These are phyloP conservation scores for Entomortierella parvispora DNA, from an alignment of 192 early-diverging fungal species.

Conservation along the genomic window DNA sequence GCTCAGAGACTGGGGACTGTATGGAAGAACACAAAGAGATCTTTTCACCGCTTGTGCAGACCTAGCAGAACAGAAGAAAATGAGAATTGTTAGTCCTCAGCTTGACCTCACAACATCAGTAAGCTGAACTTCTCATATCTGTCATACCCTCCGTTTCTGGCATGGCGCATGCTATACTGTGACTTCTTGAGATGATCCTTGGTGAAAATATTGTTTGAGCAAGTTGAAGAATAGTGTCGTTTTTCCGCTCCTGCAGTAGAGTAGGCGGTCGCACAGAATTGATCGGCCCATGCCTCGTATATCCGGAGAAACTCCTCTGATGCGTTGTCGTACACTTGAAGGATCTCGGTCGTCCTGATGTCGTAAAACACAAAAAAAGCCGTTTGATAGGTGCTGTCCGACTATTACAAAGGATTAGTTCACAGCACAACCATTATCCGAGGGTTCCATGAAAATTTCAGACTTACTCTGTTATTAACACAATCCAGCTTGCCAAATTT, in stretches of 20 bases:
- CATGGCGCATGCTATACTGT: conserved; percentile 68
- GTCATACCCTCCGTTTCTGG: conserved; percentile 82
- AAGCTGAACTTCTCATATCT: conserved; percentile 5
- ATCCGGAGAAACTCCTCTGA: conserved; percentile 68
- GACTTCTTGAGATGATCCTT: conserved; percentile 64
- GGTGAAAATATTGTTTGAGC: conserved; percentile 67
- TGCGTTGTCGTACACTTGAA: conserved; percentile 73
- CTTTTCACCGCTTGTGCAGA: conserved; percentile 68
- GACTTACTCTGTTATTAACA: conserved; percentile 61
- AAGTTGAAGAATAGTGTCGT: conserved; percentile 51
- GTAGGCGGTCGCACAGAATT: conserved; percentile 56
- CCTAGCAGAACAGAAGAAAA: conserved; percentile 34
- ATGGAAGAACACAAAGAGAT: conserved; percentile 64
- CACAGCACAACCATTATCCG: neutral
- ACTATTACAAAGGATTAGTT: conserved; percentile 18
- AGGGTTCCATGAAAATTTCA: neutral
- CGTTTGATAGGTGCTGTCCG: conserved; percentile 53
- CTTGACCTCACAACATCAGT: neutral
- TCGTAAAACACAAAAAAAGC: conserved; percentile 79
- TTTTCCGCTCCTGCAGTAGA: conserved; percentile 39
- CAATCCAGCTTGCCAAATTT: conserved; percentile 73
- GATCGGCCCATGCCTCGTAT: conserved; percentile 58
- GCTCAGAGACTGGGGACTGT: conserved; percentile 69
- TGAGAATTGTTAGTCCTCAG: neutral
- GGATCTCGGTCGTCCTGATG: conserved; percentile 60